A percentile compares a stretch with the other conserved stretches of the same genome.
Evolutionary conservation across 257 asterid species (phyloP).

Genomic region (Plantago ovata): DNA sequence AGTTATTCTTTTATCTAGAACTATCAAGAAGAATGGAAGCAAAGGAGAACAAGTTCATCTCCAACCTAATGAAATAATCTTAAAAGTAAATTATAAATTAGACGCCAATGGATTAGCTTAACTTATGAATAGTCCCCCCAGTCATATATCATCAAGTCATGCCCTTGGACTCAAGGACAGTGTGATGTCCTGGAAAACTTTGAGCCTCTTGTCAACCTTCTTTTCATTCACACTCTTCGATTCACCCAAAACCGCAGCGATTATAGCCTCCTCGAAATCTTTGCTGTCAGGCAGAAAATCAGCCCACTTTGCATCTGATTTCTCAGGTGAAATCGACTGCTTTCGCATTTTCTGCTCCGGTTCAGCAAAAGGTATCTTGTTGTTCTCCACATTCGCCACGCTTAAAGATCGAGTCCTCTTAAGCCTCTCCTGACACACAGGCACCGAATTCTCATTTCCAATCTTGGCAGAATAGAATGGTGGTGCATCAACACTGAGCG

Average conservation of each 20-base stretch:
- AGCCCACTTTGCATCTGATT: constrained; percentile 37
- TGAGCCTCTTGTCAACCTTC: constrained; percentile 80
- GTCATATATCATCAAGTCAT: constrained; percentile 5
- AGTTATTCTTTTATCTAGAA: background rate
- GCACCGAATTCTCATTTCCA: constrained; percentile 12
- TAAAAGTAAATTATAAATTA: constrained; percentile 4
- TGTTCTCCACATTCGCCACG: constrained; percentile 24
- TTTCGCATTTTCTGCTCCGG: constrained; percentile 38
- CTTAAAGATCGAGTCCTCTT: constrained; percentile 72
- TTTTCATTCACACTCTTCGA: constrained; percentile 19
- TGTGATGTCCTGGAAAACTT: constrained; percentile 86
- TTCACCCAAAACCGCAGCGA: constrained; percentile 64
- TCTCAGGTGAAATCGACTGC: constrained; percentile 40
- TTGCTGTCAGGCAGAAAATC: constrained; percentile 64
- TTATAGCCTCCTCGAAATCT: constrained; percentile 82
- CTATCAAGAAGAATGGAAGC: constrained; percentile 8
- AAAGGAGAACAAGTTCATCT: constrained; percentile 84
- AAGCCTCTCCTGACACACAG: constrained; percentile 35
- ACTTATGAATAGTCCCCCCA: background rate
- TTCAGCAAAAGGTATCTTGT: constrained; percentile 20
- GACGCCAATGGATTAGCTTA: background rate
- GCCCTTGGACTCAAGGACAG: constrained; percentile 57
- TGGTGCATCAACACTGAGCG: constrained; percentile 63
- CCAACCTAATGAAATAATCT: constrained; percentile 28
- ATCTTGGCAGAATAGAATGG: constrained; percentile 60